Evolutionary conservation across 208 protist genomes (phyloP).

Genomic region (Leptomonas pyrrhocoris): DNA sequence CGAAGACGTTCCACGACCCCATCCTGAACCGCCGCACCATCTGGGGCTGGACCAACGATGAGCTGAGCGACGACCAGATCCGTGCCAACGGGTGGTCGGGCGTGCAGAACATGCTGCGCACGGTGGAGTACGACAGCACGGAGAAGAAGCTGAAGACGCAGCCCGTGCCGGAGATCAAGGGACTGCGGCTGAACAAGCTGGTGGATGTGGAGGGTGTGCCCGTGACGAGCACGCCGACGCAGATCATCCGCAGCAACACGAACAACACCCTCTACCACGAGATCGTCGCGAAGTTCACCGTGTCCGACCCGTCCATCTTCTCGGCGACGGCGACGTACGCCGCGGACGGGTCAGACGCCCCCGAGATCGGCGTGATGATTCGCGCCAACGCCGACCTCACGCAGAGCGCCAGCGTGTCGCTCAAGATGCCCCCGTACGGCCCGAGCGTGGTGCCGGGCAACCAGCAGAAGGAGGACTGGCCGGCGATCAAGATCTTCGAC

Average conservation of each 20-base stretch:
- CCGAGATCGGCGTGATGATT: conserved; percentile 43
- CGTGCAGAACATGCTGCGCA: too few species aligned
- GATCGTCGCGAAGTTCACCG: conserved; percentile 41
- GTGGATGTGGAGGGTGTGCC: conserved; percentile 8
- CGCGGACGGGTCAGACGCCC: conserved; percentile 22
- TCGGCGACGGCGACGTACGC: conserved; percentile 23
- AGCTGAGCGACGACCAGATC: too few species aligned
- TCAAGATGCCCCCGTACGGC: conserved; percentile 36
- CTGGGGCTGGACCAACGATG: too few species aligned
- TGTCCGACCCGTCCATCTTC: conserved; percentile 26
- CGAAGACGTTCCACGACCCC: too few species aligned
- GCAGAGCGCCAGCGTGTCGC: conserved; percentile 32
- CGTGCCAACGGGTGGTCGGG: too few species aligned
- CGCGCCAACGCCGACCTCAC: conserved; percentile 20
- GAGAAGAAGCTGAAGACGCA: conserved; percentile 36
- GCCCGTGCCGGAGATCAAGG: conserved; percentile 35
- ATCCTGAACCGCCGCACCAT: too few species aligned
- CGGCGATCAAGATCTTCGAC: conserved; percentile 35
- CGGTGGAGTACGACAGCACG: conserved; percentile 41
- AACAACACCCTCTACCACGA: conserved; percentile 39
- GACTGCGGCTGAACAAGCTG: conserved; percentile 30
- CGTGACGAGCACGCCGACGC: conserved; percentile 15
- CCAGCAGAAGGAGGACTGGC: conserved; percentile 19
- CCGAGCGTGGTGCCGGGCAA: not conserved
- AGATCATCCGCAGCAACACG: conserved; percentile 12